Evolutionary conservation across 2,329 filamentous ascomycete species (phyloP).

Genomic region (Cladosporium cucumerinum): DNA sequence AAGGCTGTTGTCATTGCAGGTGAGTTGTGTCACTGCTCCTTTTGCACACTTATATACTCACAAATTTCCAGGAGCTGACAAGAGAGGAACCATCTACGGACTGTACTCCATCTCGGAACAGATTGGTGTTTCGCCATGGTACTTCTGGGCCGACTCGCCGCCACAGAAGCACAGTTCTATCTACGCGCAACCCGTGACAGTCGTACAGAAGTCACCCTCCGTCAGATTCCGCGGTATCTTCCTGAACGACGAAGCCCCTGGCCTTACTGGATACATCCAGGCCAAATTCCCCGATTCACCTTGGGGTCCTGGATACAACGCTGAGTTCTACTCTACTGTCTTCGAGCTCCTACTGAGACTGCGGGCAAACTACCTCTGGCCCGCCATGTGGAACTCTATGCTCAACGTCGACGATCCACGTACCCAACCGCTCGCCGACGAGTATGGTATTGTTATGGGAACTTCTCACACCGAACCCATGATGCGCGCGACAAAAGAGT

Average conservation of each 20-base stretch:
- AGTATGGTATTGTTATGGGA: conserved; percentile 70
- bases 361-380: conserved; percentile 73
- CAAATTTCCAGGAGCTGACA: conserved; percentile 51
- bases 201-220: conserved; percentile 57
- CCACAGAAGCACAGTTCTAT: conserved; percentile 51
- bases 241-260: conserved; percentile 68
- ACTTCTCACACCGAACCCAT: conserved; percentile 73
- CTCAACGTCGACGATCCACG: conserved; percentile 68
- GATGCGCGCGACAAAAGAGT: conserved; percentile 56
- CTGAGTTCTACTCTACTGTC: conserved; percentile 65
- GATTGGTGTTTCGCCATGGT: conserved; percentile 69
- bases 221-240: conserved; percentile 69
- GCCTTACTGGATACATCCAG: conserved; percentile 63
- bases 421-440: conserved; percentile 67
- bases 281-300: conserved; percentile 45
- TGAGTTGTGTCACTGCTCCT: conserved; percentile 22
- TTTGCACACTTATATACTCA: neutral
- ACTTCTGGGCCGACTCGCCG: conserved; percentile 65
- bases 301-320: conserved; percentile 32
- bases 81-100: conserved; percentile 65
- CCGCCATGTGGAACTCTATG: conserved; percentile 67
- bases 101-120: conserved; percentile 70
- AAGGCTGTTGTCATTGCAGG: conserved; percentile 64
- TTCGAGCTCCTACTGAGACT: conserved; percentile 69
- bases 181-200: conserved; percentile 53